Percentiles rank a stretch among this genome's conserved stretches.
Conservation (phyloP, 78 protist species). For the Chrysochromulina parva region DNA sequence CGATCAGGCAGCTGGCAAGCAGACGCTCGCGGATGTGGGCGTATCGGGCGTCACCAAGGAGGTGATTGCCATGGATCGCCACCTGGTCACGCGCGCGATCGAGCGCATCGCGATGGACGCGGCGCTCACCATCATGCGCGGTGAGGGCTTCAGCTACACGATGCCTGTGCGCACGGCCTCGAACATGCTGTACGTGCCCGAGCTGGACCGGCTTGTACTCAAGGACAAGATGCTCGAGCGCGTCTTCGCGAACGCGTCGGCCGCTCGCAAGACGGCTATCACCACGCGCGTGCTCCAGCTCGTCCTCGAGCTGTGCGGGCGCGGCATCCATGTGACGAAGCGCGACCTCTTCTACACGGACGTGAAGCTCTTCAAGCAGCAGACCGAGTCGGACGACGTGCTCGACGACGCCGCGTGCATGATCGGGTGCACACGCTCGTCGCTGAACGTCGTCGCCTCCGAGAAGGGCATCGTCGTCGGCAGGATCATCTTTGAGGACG, state of each 20-base stretch:
- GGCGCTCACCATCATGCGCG: conserved; percentile 12
- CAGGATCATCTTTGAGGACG: conserved; percentile 44
- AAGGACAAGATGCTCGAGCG: conserved; percentile 32
- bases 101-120: conserved; percentile 16
- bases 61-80: not conserved
- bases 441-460: conserved; percentile 40
- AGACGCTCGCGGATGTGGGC: conserved; percentile 3
- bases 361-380: conserved; percentile 62
- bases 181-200: conserved; percentile 60
- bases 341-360: conserved; percentile 80
- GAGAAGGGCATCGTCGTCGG: conserved; percentile 37
- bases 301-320: conserved; percentile 56
- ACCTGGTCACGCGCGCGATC: conserved; percentile 22
- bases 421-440: conserved; percentile 72
- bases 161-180: conserved; percentile 57
- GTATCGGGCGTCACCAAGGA: conserved; percentile 6
- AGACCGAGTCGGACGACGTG: conserved; percentile 60
- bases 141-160: conserved; percentile 50
- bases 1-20: not conserved
- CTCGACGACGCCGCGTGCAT: conserved; percentile 73
- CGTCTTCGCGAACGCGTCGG: conserved; percentile 33
- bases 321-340: conserved; percentile 71
- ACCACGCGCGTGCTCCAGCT: conserved; percentile 67
- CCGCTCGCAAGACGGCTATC: conserved; percentile 61
- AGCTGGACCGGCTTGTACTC: conserved; percentile 69